Evolutionary conservation across 495 filamentous ascomycete genomes (phyloP).

Genomic region (Cladorrhinum samala): DNA sequence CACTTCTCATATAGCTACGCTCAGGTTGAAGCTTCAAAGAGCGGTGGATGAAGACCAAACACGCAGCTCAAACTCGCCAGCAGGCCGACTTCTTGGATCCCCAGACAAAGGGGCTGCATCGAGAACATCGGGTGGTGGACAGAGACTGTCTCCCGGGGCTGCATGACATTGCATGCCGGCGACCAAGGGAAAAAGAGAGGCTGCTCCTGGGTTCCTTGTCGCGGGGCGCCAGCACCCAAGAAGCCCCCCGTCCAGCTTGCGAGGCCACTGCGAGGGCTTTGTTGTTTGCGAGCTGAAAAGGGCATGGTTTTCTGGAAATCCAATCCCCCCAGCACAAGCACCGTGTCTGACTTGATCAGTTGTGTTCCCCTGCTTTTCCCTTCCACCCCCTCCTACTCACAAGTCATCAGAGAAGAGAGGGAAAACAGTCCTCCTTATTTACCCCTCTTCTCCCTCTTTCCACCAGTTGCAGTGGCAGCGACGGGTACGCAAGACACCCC

Average conservation of each 20-base stretch:
- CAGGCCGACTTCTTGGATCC: constrained; percentile 40
- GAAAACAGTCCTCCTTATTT: constrained; percentile 22
- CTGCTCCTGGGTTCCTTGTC: constrained; percentile 35
- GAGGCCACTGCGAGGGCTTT: constrained; percentile 20
- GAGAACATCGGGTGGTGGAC: constrained; percentile 35
- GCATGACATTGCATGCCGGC: constrained; percentile 33
- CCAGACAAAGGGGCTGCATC: constrained; percentile 39
- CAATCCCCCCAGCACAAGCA: constrained; percentile 16
- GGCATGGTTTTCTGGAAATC: constrained; percentile 13
- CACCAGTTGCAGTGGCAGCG: constrained; percentile 11
- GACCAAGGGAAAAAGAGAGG: constrained; percentile 31
- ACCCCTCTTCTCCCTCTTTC: constrained; percentile 19
- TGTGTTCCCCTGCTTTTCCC: constrained; percentile 7
- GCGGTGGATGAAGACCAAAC: constrained; percentile 41
- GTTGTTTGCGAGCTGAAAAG: constrained; percentile 26
- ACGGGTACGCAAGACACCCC: constrained; percentile 19
- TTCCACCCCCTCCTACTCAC: too few species aligned
- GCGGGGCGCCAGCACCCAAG: constrained; percentile 6
- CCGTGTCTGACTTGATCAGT: constrained; percentile 31
- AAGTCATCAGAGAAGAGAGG: background rate
- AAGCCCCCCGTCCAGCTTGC: constrained; percentile 10
- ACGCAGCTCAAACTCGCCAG: constrained; percentile 24
- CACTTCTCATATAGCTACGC: constrained; percentile 39
- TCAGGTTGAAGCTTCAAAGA: constrained; percentile 37
- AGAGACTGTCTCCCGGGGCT: constrained; percentile 29